A percentile compares a stretch with the other conserved stretches of the same genome.
phyloP scores from a whole-genome alignment of 495 filamentous ascomycete genomes.

The Cryomyces minteri region DNA sequence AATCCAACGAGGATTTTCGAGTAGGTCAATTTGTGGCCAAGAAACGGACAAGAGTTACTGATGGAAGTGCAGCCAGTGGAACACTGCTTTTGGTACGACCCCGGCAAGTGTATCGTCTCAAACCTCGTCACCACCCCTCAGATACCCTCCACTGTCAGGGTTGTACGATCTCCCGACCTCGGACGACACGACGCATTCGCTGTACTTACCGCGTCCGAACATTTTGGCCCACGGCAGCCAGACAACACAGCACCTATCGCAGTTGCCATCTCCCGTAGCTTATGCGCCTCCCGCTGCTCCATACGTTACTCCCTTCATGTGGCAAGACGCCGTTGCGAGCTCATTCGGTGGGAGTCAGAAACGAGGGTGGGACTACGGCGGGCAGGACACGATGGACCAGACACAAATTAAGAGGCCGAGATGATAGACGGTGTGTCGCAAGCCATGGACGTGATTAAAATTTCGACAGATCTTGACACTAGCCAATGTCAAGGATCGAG shows the following conservation, averaged over 20 bases:
- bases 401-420: too few species aligned
- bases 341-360: constrained; percentile 70
- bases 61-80: constrained; percentile 55
- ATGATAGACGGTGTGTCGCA: too few species aligned
- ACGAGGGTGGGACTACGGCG: constrained; percentile 42
- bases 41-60: not conserved
- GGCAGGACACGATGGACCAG: too few species aligned
- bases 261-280: constrained; percentile 16
- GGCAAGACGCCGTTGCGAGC: constrained; percentile 87
- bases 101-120: constrained; percentile 13
- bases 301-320: constrained; percentile 85
- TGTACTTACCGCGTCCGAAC: not conserved
- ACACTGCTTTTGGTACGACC: constrained; percentile 67
- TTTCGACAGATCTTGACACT: too few species aligned
- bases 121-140: constrained; percentile 9
- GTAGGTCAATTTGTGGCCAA: constrained; percentile 33
- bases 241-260: constrained; percentile 31
- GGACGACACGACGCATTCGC: not conserved
- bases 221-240: constrained; percentile 6
- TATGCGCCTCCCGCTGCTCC: constrained; percentile 18
- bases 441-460: too few species aligned
- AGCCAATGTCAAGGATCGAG: too few species aligned
- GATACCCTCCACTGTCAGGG: constrained; percentile 5
- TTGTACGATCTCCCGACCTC: constrained; percentile 10
- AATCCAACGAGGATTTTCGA: constrained; percentile 88